These are phyloP conservation scores for Xerocomus amazonicus DNA, from an alignment of 1,284 basidiomycete species.

Conservation along the genomic window DNA sequence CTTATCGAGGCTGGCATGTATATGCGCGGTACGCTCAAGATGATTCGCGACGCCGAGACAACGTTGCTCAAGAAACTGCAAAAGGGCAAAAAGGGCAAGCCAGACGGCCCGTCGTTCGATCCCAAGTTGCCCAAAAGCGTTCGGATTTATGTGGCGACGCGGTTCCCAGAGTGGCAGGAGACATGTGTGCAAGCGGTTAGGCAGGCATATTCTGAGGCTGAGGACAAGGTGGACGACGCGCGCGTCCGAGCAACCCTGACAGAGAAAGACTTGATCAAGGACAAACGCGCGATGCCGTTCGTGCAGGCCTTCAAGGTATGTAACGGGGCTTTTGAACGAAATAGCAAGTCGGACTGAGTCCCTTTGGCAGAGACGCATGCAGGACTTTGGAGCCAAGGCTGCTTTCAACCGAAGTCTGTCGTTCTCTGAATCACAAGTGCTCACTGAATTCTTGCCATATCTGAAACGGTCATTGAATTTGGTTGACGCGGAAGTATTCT, in stretches of 20 bases:
- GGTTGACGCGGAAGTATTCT: slow-evolving; percentile 46
- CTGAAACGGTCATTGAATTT: slow-evolving; percentile 82
- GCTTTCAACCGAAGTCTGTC: slow-evolving; percentile 87
- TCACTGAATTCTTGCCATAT: slow-evolving; percentile 75
- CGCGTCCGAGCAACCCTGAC: slow-evolving; percentile 72
- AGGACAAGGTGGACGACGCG: slow-evolving; percentile 78
- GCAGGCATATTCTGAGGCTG: slow-evolving; percentile 60
- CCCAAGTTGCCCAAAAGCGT: slow-evolving; percentile 83
- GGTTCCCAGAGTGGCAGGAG: slow-evolving; percentile 95
- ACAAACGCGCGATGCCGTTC: slow-evolving; percentile 96
- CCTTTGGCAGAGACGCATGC: slow-evolving; percentile 72
- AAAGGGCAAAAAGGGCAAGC: slow-evolving; percentile 55
- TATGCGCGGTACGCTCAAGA: slow-evolving; percentile 84
- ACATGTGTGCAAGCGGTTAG: slow-evolving; percentile 74
- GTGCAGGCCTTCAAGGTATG: slow-evolving; percentile 85
- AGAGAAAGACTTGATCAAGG: slow-evolving; percentile 85
- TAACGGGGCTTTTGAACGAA: slow-evolving; percentile 30
- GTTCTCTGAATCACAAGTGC: slow-evolving; percentile 83
- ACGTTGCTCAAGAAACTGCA: slow-evolving; percentile 71
- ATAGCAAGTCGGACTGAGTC: slow-evolving; percentile 1
- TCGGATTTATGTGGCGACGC: slow-evolving; percentile 84
- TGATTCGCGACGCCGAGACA: slow-evolving; percentile 87
- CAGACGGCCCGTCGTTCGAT: slow-evolving; percentile 56
- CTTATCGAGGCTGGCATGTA: slow-evolving; percentile 76
- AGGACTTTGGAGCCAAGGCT: slow-evolving; percentile 71